Conservation (phyloP, 257 asterid genomes). For the Solanum lycopersicoides region DNA sequence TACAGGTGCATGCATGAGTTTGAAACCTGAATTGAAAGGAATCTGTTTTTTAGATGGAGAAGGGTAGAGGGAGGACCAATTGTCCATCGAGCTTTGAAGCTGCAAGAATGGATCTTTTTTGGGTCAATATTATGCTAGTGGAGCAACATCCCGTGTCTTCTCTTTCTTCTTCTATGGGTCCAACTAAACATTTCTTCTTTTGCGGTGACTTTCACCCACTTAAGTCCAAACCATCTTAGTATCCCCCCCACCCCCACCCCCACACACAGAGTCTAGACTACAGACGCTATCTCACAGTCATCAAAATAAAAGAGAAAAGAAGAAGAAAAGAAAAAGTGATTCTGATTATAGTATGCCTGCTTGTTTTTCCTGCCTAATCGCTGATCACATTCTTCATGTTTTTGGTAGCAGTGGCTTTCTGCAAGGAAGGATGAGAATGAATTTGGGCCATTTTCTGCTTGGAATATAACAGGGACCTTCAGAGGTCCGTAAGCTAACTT, state of each 20-base stretch:
- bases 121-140: not conserved
- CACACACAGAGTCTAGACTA: not conserved
- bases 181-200: not conserved
- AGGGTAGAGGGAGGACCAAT: not conserved
- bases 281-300: not conserved
- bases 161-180: not conserved
- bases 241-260: not conserved
- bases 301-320: not conserved
- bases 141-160: not conserved
- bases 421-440: slow-evolving; percentile 67
- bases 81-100: not conserved
- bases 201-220: not conserved
- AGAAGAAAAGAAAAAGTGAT: not conserved
- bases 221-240: not conserved
- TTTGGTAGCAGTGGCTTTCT: slow-evolving; percentile 75
- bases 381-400: not conserved
- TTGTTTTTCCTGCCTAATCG: not conserved
- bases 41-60: not conserved
- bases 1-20: not conserved
- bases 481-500: slow-evolving; percentile 52
- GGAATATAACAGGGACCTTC: slow-evolving; percentile 95
- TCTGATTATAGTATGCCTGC: not conserved
- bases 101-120: not conserved
- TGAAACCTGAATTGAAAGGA: not conserved
- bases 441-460: slow-evolving; percentile 78